Conservation (phyloP, 257 asterid genomes). For the Lithospermum erythrorhizon region DNA sequence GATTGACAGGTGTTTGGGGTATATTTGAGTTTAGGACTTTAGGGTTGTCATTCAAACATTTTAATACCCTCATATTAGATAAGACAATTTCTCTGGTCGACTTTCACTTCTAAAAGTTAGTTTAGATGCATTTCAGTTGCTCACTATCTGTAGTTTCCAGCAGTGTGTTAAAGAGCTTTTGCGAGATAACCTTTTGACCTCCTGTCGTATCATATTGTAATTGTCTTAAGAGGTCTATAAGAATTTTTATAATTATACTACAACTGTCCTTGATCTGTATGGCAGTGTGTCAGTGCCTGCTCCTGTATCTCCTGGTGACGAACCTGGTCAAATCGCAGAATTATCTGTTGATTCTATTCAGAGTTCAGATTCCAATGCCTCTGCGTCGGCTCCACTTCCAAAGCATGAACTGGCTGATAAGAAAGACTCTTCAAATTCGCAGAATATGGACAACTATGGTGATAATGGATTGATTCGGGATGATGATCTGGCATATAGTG, state of each 20-base stretch:
- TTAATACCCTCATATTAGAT: background rate
- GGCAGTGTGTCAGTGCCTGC: constrained; percentile 43
- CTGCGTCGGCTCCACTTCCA: constrained; percentile 41
- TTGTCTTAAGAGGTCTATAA: background rate
- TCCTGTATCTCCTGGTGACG: constrained; percentile 48
- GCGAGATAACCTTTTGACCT: background rate
- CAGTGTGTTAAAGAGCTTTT: background rate
- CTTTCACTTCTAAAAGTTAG: too few species aligned
- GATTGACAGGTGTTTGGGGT: too few species aligned
- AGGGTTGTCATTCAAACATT: too few species aligned
- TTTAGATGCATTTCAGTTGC: background rate
- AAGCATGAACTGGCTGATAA: constrained; percentile 40
- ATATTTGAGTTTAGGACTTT: too few species aligned
- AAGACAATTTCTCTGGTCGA: background rate
- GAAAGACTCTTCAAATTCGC: constrained; percentile 39
- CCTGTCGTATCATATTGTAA: background rate
- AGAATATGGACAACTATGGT: constrained; percentile 47
- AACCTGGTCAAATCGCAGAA: constrained; percentile 42
- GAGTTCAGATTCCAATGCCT: constrained; percentile 60
- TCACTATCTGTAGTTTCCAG: background rate
- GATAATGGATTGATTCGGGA: constrained; percentile 60
- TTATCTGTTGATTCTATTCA: constrained; percentile 35
- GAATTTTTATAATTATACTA: constrained; percentile 3
- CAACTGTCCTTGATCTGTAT: constrained; percentile 20
- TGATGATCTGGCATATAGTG: constrained; percentile 40